Evolutionary conservation across 2,329 filamentous ascomycete genomes (phyloP).

Genomic region (Aspergillus sp.): DNA sequence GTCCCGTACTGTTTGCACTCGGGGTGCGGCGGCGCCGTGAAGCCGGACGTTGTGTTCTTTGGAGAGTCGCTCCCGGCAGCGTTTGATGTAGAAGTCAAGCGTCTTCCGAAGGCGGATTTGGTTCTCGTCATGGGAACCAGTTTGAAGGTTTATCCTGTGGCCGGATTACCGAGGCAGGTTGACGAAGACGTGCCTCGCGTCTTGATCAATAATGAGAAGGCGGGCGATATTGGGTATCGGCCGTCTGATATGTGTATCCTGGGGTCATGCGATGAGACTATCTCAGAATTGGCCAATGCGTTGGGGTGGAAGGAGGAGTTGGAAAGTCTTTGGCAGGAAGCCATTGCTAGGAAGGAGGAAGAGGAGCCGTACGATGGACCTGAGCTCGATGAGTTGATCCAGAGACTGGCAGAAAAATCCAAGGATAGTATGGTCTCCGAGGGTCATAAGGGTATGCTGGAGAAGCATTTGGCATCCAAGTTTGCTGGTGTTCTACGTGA

Average conservation of each 20-base stretch:
- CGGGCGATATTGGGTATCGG: constrained; percentile 70
- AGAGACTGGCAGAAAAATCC: constrained; percentile 49
- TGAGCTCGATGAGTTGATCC: constrained; percentile 50
- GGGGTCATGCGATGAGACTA: constrained; percentile 72
- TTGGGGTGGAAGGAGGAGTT: constrained; percentile 80
- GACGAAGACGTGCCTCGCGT: constrained; percentile 63
- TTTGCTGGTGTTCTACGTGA: constrained; percentile 8
- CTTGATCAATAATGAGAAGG: constrained; percentile 75
- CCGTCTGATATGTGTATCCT: constrained; percentile 74
- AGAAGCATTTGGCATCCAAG: constrained; percentile 26
- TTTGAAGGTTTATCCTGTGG: constrained; percentile 77
- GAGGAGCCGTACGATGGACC: constrained; percentile 42
- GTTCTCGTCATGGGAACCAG: constrained; percentile 78
- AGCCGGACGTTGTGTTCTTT: constrained; percentile 87
- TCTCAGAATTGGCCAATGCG: constrained; percentile 68
- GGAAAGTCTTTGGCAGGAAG: constrained; percentile 67
- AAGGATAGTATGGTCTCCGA: constrained; percentile 46
- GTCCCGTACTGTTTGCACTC: constrained; percentile 64
- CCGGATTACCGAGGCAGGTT: constrained; percentile 65
- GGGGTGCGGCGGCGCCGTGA: constrained; percentile 70
- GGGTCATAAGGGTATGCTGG: constrained; percentile 38
- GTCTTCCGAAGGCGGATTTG: constrained; percentile 62
- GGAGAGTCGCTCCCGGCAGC: constrained; percentile 63
- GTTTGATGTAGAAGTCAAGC: constrained; percentile 57
- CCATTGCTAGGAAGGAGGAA: constrained; percentile 57